Percentiles rank a stretch among this genome's conserved stretches.
phyloP scores from a whole-genome alignment of 805 yeast species.

The Cyberlindnera petersonii region DNA sequence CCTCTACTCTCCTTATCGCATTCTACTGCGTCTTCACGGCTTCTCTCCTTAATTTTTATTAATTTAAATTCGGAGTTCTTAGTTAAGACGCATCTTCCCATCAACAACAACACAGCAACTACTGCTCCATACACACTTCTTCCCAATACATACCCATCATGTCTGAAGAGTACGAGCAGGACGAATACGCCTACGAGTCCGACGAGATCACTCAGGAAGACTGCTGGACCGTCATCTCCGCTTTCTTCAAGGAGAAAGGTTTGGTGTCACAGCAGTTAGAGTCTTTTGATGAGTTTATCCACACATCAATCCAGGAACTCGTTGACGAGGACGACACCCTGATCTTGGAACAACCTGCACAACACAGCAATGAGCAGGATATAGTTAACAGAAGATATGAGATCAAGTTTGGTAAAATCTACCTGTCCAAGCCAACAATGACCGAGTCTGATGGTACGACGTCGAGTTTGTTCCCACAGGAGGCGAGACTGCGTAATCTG shows the following conservation, averaged over 20 bases:
- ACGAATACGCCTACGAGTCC: constrained; percentile 56
- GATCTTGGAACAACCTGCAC: constrained; percentile 97
- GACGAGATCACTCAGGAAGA: constrained; percentile 89
- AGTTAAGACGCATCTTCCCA: background rate
- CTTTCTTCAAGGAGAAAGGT: constrained; percentile 95
- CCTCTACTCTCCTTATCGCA: no score
- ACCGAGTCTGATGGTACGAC: constrained; percentile 99
- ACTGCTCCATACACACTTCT: background rate
- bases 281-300: constrained; percentile 96
- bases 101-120: background rate
- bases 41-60: no score
- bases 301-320: constrained; percentile 92
- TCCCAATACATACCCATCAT: constrained; percentile 9
- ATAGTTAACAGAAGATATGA: constrained; percentile 89
- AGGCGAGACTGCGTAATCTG: constrained; percentile 91
- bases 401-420: constrained; percentile 96
- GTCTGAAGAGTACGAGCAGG: constrained; percentile 39
- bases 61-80: no score
- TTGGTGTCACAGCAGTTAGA: constrained; percentile 97
- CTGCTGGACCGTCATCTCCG: constrained; percentile 97
- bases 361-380: constrained; percentile 88
- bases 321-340: constrained; percentile 93
- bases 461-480: constrained; percentile 97
- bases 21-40: no score
- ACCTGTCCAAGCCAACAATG: constrained; percentile 94